A percentile compares a stretch with the other conserved stretches of the same genome.
Conservation (phyloP, 1,284 basidiomycete genomes). For the Ganoderma leucocontextum region DNA sequence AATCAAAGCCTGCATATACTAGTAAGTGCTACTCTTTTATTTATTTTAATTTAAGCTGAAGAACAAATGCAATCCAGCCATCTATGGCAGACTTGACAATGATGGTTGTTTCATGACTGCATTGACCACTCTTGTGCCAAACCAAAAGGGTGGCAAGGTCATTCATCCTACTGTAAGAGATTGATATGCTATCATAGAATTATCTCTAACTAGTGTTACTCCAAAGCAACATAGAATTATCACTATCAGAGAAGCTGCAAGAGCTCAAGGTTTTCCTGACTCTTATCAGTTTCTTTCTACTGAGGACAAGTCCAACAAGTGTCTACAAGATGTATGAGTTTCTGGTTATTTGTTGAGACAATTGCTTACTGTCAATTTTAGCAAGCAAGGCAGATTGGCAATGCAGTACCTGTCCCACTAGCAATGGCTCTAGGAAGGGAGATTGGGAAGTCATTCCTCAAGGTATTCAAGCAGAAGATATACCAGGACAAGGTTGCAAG, state of each 20-base stretch:
- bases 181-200: constrained; percentile 10
- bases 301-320: constrained; percentile 44
- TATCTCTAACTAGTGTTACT: neutral
- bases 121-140: constrained; percentile 60
- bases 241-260: constrained; percentile 69
- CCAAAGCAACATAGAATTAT: constrained; percentile 70
- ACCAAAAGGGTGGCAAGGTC: constrained; percentile 55
- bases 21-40: constrained; percentile 13
- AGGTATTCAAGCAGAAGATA: constrained; percentile 47
- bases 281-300: constrained; percentile 62
- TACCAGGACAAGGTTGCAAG: constrained; percentile 46
- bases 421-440: constrained; percentile 68
- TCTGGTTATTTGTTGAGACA: constrained; percentile 1
- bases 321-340: constrained; percentile 57
- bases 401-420: constrained; percentile 75
- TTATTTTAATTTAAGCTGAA: neutral
- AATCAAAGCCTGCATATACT: constrained; percentile 16
- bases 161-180: constrained; percentile 66
- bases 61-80: constrained; percentile 43
- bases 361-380: constrained; percentile 37
- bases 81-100: constrained; percentile 62
- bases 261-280: constrained; percentile 79
- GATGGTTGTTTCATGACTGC: constrained; percentile 64
- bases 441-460: constrained; percentile 57
- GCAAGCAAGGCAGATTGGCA: constrained; percentile 78